Percentiles rank a stretch among this genome's conserved stretches.
Conservation (phyloP, 164 flowering plant genomes). For the Kingdonia uniflora region DNA sequence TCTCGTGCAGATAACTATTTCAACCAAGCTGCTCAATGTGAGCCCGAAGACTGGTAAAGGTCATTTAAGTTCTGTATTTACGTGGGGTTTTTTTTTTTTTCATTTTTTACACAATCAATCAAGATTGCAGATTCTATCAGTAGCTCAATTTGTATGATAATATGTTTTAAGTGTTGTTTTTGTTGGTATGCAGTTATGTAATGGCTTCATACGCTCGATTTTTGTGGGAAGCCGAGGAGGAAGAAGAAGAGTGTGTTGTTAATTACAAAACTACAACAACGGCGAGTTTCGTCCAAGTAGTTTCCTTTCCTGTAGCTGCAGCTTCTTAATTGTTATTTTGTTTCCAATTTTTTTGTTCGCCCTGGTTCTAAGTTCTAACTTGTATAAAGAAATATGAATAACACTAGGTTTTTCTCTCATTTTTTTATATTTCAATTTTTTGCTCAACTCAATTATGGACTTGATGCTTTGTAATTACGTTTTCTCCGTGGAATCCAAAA, state of each 20-base stretch:
- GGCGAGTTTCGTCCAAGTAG: conserved; percentile 19
- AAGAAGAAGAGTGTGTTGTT: conserved; percentile 5
- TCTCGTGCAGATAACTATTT: conserved; percentile 60
- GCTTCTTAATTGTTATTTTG: conserved; percentile 16
- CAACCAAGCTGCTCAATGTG: conserved; percentile 70
- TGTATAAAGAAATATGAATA: too few relatives aligned
- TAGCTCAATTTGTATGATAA: not conserved
- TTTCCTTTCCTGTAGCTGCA: conserved; percentile 18
- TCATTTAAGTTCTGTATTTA: not conserved
- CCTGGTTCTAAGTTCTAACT: too few relatives aligned
- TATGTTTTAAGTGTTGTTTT: not conserved
- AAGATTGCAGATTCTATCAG: not conserved
- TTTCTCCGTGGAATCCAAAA: too few relatives aligned
- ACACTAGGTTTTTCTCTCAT: too few relatives aligned
- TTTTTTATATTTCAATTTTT: too few relatives aligned
- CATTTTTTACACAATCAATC: too few relatives aligned
- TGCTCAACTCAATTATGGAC: too few relatives aligned
- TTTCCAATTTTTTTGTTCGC: too few relatives aligned
- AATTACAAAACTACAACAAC: conserved; percentile 6
- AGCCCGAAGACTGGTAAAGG: conserved; percentile 69
- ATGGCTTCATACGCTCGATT: conserved; percentile 41
- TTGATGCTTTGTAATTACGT: too few relatives aligned
- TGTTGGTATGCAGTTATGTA: conserved; percentile 27
- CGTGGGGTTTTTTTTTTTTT: not conserved
- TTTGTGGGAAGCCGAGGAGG: conserved; percentile 35